These are phyloP conservation scores for Didymella pomorum DNA, from an alignment of 2,329 filamentous ascomycete species.

Conservation along the genomic window DNA sequence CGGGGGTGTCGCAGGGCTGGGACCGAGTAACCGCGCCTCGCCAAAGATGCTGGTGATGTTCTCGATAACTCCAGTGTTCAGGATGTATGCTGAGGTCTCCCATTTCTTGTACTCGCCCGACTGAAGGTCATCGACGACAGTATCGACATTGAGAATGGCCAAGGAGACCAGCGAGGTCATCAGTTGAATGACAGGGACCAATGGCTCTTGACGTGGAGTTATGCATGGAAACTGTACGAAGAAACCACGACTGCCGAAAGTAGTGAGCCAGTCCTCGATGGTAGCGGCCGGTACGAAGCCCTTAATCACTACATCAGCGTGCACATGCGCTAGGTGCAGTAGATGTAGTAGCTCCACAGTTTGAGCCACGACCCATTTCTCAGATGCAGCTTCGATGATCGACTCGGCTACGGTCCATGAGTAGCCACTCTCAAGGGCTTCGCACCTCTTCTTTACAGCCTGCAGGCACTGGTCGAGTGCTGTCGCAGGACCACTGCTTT, in stretches of 20 bases:
- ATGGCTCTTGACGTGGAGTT: conserved; percentile 49
- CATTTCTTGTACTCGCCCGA: conserved; percentile 37
- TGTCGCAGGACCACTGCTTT: conserved; percentile 52
- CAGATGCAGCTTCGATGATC: conserved; percentile 64
- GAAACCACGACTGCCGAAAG: conserved; percentile 58
- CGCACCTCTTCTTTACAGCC: conserved; percentile 58
- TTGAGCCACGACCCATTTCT: conserved; percentile 69
- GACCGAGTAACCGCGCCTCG: conserved; percentile 60
- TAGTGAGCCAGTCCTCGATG: conserved; percentile 46
- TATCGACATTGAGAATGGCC: conserved; percentile 73
- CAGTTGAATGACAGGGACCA: conserved; percentile 72
- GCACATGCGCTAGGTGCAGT: conserved; percentile 75
- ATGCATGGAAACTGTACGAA: conserved; percentile 70
- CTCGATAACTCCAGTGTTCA: conserved; percentile 73
- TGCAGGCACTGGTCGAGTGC: conserved; percentile 55
- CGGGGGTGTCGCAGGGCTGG: conserved; percentile 73
- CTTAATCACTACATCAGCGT: conserved; percentile 63
- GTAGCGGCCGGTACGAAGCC: conserved; percentile 43
- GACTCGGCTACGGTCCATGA: conserved; percentile 59
- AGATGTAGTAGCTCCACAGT: conserved; percentile 77
- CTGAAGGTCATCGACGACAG: conserved; percentile 61
- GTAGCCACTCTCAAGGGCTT: conserved; percentile 53
- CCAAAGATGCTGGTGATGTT: conserved; percentile 77
- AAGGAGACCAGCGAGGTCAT: conserved; percentile 75
- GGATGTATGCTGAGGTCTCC: conserved; percentile 67